Evolutionary conservation across 208 protist species (phyloP).

Genomic region (Herpetomonas samuelpessoai): DNA sequence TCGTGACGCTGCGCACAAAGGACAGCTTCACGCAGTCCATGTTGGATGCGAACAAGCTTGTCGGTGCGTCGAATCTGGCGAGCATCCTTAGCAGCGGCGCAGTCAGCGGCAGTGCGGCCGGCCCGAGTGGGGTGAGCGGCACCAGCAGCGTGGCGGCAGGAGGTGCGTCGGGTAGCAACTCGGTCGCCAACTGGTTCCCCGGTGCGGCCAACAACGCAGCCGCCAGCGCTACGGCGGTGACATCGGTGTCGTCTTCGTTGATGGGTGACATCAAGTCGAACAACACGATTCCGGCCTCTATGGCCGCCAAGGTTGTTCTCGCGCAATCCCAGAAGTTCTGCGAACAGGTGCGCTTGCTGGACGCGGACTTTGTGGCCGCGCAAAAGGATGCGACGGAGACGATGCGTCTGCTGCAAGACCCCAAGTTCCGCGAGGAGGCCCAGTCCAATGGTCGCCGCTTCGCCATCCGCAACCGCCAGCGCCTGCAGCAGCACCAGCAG

Average conservation of each 20-base stretch:
- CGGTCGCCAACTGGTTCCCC: constrained; percentile 32
- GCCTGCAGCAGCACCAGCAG: constrained; percentile 37
- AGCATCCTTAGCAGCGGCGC: constrained; percentile 11
- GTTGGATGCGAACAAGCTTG: constrained; percentile 70
- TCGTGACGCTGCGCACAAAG: constrained; percentile 64
- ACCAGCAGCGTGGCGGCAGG: constrained; percentile 19
- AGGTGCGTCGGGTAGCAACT: constrained; percentile 10
- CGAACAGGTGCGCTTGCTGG: constrained; percentile 61
- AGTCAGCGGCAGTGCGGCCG: constrained; percentile 3
- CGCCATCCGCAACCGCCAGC: constrained; percentile 66
- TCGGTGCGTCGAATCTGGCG: constrained; percentile 57
- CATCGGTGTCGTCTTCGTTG: constrained; percentile 80
- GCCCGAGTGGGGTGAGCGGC: neutral
- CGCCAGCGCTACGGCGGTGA: constrained; percentile 37
- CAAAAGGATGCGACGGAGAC: constrained; percentile 70
- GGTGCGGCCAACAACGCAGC: constrained; percentile 7
- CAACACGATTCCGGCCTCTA: constrained; percentile 61
- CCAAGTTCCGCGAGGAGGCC: constrained; percentile 65
- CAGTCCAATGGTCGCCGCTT: constrained; percentile 73
- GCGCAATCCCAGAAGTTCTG: constrained; percentile 76
- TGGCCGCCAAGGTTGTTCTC: constrained; percentile 59
- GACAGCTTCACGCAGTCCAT: constrained; percentile 72
- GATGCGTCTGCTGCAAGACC: constrained; percentile 79
- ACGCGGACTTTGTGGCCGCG: constrained; percentile 59
- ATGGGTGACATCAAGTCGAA: constrained; percentile 60